Evolutionary conservation across 2,329 filamentous ascomycete species (phyloP).

Genomic region (Orbilia javanica): DNA sequence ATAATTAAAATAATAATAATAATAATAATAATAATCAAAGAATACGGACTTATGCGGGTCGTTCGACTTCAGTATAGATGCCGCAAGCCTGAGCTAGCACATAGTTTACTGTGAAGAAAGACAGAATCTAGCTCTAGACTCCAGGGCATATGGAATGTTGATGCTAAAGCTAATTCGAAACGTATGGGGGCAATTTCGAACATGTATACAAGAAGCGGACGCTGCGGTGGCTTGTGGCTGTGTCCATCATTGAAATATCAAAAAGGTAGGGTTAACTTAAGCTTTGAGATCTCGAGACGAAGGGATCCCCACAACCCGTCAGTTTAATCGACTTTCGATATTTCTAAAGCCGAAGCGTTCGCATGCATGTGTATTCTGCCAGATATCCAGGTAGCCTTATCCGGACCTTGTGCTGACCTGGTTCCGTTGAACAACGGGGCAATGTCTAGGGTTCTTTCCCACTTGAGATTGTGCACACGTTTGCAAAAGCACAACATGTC

Average conservation of each 20-base stretch:
- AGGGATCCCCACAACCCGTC: background rate
- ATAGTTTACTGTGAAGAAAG: no score
- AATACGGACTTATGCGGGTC: no score
- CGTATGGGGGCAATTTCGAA: no score
- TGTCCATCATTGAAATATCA: background rate
- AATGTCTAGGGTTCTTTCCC: conserved; percentile 16
- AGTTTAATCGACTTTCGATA: conserved; percentile 11
- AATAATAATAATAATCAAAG: no score
- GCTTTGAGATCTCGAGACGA: conserved; percentile 12
- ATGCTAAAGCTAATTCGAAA: background rate
- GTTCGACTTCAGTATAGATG: no score
- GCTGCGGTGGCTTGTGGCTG: conserved; percentile 4
- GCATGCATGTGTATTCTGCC: conserved; percentile 9
- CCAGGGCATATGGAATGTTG: conserved; percentile 10
- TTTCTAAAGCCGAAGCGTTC: conserved; percentile 14
- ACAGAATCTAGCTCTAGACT: no score
- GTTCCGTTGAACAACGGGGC: conserved; percentile 23
- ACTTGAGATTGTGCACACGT: conserved; percentile 17
- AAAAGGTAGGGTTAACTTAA: background rate
- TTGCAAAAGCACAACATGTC: conserved; percentile 57
- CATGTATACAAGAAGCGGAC: background rate
- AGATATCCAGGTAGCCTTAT: conserved; percentile 27
- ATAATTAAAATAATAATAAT: no score
- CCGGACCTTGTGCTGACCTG: background rate
- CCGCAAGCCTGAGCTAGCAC: no score